Base-by-base conservation (phyloP, 2,329 filamentous ascomycete species). In the Herpotrichia juniperi region DNA sequence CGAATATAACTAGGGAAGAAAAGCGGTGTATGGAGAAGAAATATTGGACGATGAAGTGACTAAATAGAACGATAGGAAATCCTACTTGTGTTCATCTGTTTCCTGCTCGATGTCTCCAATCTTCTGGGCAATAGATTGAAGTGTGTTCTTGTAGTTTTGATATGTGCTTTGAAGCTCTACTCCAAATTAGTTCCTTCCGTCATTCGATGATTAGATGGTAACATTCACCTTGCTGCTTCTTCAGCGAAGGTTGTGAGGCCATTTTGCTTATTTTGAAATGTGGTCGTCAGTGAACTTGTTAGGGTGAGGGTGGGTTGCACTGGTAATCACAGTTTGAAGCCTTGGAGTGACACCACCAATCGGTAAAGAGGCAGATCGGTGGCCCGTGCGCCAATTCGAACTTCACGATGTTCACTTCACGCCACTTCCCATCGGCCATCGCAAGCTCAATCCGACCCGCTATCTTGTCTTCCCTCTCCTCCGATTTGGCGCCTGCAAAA, bases 91-190 rank as follows among this genome's bases (percentile, higher is more conserved):
- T 74, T 99, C 94, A 75, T 99, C 94, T 17, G 90, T 88, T 74
- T 97, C 94, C 74, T 96, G 91, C 78, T 99, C 94, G 50, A 99
- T 93, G 71, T 97, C 93, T 34, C 94, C 94, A 64, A 99, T 97
- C 75, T 96, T 97, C 69, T 92, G 88, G 25, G 94, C 94, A 67
- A 99, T 87, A 70, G 94, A 90, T 76, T 97, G 93, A 52, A 99
- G 84, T 28, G 81, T 86, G 67, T 83, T 86, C 68, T 87, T 88
- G 80, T 83, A 93, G 76, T 87, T 91, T 61, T 84, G 84, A 74
- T 94, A 94, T 64, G 90, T 89, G 44, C 82, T 78, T 76, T 94
- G 90, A 61, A 94, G 84, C 72, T 94, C 90, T 94, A 64, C 6
- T 9, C 28, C 7, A 2, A 4, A 16, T 66, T 26, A 67, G 58